A percentile compares a stretch with the other conserved stretches of the same genome.
Conservation (phyloP, 331 rosid genomes). For the Spiraea crenata region DNA sequence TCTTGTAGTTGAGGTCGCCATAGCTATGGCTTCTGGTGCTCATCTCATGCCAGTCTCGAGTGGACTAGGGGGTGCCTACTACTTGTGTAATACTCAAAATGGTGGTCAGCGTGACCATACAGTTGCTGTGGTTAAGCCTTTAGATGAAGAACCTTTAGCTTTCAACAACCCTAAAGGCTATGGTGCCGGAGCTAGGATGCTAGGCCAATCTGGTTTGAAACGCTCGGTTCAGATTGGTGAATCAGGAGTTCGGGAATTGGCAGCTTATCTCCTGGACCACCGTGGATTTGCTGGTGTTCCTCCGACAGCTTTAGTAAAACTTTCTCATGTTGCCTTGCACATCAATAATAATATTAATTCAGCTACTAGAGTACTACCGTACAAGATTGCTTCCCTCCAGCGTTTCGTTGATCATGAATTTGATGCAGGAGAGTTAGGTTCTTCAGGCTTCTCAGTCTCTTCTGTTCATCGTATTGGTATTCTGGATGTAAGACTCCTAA, state of each 20-base stretch:
- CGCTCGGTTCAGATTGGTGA: conserved; percentile 83
- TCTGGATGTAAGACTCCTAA: conserved; percentile 67
- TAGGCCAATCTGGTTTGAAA: conserved; percentile 78
- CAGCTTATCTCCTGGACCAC: conserved; percentile 91
- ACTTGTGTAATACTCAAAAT: conserved; percentile 41
- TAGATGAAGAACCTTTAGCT: conserved; percentile 86
- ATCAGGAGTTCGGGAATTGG: conserved; percentile 78
- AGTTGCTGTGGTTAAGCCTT: conserved; percentile 87
- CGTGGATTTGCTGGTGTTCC: conserved; percentile 86
- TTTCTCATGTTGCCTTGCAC: conserved; percentile 62
- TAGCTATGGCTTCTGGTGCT: conserved; percentile 72
- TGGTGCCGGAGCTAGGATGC: conserved; percentile 54
- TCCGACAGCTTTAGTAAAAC: conserved; percentile 85
- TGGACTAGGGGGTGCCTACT: conserved; percentile 84
- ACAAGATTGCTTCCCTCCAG: conserved; percentile 82
- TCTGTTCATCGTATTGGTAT: conserved; percentile 82
- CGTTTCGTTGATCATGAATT: conserved; percentile 76
- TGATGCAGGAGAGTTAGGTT: conserved; percentile 89
- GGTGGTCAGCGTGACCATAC: conserved; percentile 36
- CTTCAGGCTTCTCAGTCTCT: conserved; percentile 66
- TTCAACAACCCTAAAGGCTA: conserved; percentile 66
- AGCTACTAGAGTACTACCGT: conserved; percentile 25
- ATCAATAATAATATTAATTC: conserved; percentile 24
- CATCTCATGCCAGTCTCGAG: conserved; percentile 59
- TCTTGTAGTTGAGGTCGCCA: conserved; percentile 76